Evolutionary conservation across 129 eudicot genomes (phyloP).

Genomic region (Cynara cardunculus): DNA sequence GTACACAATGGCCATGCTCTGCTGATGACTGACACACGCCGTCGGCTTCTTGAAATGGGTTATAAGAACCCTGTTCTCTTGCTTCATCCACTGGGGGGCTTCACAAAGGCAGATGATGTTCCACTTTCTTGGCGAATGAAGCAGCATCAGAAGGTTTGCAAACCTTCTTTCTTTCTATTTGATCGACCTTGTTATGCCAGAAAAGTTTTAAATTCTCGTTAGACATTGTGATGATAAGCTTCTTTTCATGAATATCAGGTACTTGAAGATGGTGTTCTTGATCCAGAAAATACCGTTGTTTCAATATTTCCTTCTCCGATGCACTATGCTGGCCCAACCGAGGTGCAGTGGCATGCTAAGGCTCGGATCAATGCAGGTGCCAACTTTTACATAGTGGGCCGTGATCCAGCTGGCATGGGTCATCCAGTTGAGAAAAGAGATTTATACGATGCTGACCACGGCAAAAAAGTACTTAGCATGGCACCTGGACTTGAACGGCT

Average conservation of each 20-base stretch:
- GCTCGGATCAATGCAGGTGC: slow-evolving; percentile 98
- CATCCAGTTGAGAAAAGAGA: slow-evolving; percentile 90
- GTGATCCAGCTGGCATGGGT: slow-evolving; percentile 97
- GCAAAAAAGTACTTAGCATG: slow-evolving; percentile 93
- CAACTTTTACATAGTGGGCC: slow-evolving; percentile 89
- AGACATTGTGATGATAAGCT: background rate
- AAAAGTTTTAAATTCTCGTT: background rate
- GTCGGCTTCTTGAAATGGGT: slow-evolving; percentile 96
- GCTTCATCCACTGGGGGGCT: slow-evolving; percentile 97
- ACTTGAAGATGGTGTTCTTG: slow-evolving; percentile 91
- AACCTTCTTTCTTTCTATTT: background rate
- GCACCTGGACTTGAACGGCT: slow-evolving; percentile 97
- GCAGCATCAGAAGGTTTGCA: slow-evolving; percentile 87
- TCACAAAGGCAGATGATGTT: slow-evolving; percentile 87
- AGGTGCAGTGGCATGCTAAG: slow-evolving; percentile 99
- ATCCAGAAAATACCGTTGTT: slow-evolving; percentile 86
- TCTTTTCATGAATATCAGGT: slow-evolving; percentile 32
- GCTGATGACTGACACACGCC: slow-evolving; percentile 92
- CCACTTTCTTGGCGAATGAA: slow-evolving; percentile 96
- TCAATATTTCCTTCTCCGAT: slow-evolving; percentile 97
- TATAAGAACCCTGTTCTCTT: slow-evolving; percentile 85
- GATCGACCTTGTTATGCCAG: too few relatives aligned
- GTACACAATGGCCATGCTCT: slow-evolving; percentile 97
- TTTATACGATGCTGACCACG: slow-evolving; percentile 91
- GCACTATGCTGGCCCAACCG: slow-evolving; percentile 99